phyloP scores from a whole-genome alignment of 179 eudicot species.

The Beta corolliflora region DNA sequence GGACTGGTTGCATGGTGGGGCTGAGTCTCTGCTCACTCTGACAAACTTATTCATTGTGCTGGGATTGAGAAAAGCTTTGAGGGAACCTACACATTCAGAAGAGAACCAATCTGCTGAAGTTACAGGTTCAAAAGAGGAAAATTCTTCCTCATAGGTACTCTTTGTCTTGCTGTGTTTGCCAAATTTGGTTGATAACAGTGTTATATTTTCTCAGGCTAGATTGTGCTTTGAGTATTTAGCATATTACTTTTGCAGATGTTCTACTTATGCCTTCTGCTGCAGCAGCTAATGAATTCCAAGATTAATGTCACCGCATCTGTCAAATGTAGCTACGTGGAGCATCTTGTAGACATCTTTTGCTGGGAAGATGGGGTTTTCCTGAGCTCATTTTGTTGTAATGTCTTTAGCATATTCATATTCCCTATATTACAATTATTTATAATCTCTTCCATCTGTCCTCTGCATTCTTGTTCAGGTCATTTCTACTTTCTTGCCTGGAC shows the following conservation, averaged over 20 bases:
- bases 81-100: constrained; percentile 44
- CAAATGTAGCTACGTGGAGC: constrained; percentile 15
- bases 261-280: constrained; percentile 12
- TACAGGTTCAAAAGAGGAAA: constrained; percentile 48
- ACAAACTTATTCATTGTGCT: constrained; percentile 92
- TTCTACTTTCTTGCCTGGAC: constrained; percentile 4
- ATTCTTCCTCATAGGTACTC: constrained; percentile 32
- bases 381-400: constrained; percentile 23
- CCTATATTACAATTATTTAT: neutral
- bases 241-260: constrained; percentile 12
- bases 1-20: constrained; percentile 98
- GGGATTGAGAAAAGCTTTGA: constrained; percentile 78
- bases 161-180: neutral
- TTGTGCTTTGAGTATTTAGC: constrained; percentile 11
- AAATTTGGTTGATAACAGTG: constrained; percentile 3
- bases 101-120: constrained; percentile 36
- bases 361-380: constrained; percentile 12
- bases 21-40: constrained; percentile 92
- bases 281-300: neutral
- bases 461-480: neutral
- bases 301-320: constrained; percentile 5
- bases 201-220: neutral
- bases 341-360: constrained; percentile 9
- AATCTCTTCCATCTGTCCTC: neutral
- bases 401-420: neutral